Conservation (phyloP, 352 stramenopile genomes). For the Phytophthora ramorum region DNA sequence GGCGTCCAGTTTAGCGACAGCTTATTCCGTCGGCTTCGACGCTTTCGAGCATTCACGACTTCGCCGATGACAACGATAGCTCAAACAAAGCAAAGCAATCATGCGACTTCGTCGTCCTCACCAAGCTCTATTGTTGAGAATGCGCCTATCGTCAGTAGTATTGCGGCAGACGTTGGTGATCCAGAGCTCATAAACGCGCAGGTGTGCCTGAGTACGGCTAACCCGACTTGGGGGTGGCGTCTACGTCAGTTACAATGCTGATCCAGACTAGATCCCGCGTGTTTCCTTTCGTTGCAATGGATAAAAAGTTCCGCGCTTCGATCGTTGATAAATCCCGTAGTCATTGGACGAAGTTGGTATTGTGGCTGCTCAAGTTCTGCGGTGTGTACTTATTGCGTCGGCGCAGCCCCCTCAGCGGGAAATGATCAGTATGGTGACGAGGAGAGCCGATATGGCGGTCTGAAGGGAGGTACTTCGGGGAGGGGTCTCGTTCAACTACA, state of each 20-base stretch:
- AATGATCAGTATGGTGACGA: constrained; percentile 80
- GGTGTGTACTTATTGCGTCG: constrained; percentile 61
- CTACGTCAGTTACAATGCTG: constrained; percentile 1
- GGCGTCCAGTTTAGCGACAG: constrained; percentile 75
- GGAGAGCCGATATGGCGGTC: constrained; percentile 53
- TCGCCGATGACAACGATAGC: constrained; percentile 39
- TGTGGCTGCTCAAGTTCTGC: constrained; percentile 80
- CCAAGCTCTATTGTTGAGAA: constrained; percentile 62
- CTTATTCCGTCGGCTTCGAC: constrained; percentile 77
- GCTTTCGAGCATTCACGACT: constrained; percentile 73
- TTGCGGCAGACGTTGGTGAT: constrained; percentile 80
- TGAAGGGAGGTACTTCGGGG: constrained; percentile 7
- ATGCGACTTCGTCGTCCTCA: constrained; percentile 13
- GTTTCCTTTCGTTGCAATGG: constrained; percentile 61
- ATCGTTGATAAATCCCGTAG: constrained; percentile 65
- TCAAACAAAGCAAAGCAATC: neutral
- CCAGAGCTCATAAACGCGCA: constrained; percentile 83
- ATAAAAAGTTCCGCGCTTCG: constrained; percentile 49
- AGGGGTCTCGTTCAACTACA: constrained; percentile 15
- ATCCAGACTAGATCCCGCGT: neutral
- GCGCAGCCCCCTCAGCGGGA: constrained; percentile 58
- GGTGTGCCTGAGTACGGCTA: constrained; percentile 76
- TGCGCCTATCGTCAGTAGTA: constrained; percentile 85
- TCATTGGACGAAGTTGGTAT: constrained; percentile 69
- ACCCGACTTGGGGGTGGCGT: constrained; percentile 63